Percentiles rank a stretch among this genome's conserved stretches.
Conservation (phyloP, 163 green algal genomes). For the Coccomyxa subellipsoidea region DNA sequence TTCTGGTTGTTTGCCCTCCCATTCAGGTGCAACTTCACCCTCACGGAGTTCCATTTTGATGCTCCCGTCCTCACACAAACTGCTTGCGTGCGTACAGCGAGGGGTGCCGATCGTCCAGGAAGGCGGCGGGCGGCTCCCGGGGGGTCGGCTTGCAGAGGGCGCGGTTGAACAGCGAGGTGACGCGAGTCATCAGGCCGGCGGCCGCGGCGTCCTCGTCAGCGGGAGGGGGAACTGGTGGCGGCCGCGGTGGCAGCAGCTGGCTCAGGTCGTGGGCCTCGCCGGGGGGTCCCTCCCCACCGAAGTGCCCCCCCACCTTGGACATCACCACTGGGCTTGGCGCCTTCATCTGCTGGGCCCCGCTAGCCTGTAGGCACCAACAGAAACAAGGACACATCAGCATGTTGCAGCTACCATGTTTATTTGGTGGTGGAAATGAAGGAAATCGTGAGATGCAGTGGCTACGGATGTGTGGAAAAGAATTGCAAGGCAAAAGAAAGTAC, state of each 20-base stretch:
- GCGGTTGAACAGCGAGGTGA: constrained; percentile 2
- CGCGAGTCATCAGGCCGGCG: neutral
- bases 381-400: neutral
- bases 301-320: neutral
- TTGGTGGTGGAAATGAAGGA: no score
- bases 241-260: neutral
- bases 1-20: no score
- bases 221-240: neutral
- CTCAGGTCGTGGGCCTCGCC: neutral
- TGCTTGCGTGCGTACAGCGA: neutral
- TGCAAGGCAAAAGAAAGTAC: neutral
- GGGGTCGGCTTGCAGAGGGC: neutral
- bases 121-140: neutral
- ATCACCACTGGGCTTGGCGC: neutral
- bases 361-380: neutral
- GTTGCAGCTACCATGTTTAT: no score
- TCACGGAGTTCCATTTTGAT: no score
- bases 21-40: no score
- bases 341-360: neutral
- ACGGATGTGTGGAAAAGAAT: neutral
- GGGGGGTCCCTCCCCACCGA: neutral
- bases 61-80: neutral
- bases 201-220: neutral
- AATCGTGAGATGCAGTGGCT: no score
- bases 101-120: neutral